Evolutionary conservation across 192 early-diverging fungal species (phyloP), one percentile per base, ranked within the genome.

Genomic region (Podila epicladia): DNA sequence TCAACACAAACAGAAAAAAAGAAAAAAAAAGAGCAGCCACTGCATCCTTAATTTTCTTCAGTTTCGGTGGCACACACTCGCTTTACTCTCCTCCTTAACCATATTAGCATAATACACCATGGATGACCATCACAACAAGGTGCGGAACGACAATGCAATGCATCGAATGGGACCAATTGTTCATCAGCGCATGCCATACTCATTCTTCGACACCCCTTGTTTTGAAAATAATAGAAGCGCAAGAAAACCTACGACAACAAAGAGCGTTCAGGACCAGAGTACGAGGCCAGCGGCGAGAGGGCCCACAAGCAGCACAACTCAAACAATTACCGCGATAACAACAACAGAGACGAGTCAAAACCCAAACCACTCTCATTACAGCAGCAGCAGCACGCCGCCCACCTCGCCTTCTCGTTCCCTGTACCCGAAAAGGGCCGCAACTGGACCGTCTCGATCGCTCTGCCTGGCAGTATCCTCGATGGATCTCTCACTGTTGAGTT

Each of bases 381-480:
- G 32, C 76, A 79, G 51, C 76, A 67, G n/a, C 76, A 79, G 49
- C 76, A 79, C 31, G 64, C 65, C 19, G 76, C 76, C n/a, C 76
- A 79, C n/a, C 63, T 79, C 8, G 76, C 76, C 5, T 79, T 68
- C 26, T 65, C 71, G 32, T 79, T 79, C 70, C 76, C 76, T 19
- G 65, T 72, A 1, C 76, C 76, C 9, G 70, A 72, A 32, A 76
- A 66, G 24, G 82, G 82, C 26, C 77, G 89, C 19, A 74, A 75
- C 29, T 91, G 89, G 71, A 92, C 92, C 1, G 87, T 91, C 24
- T 89, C 88, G 53, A 73, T 93, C 31, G 92, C 92, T 13, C 72
- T 93, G 32, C 90, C 92, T 12, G 86, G 88, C 29, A 91, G 88
- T 15, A 89, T 93, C 37, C 80, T 93, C 38, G 90, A 90, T 48